These are phyloP conservation scores for Magnaporthales sp. DNA, from an alignment of 2,329 filamentous ascomycete species.

Conservation along the genomic window DNA sequence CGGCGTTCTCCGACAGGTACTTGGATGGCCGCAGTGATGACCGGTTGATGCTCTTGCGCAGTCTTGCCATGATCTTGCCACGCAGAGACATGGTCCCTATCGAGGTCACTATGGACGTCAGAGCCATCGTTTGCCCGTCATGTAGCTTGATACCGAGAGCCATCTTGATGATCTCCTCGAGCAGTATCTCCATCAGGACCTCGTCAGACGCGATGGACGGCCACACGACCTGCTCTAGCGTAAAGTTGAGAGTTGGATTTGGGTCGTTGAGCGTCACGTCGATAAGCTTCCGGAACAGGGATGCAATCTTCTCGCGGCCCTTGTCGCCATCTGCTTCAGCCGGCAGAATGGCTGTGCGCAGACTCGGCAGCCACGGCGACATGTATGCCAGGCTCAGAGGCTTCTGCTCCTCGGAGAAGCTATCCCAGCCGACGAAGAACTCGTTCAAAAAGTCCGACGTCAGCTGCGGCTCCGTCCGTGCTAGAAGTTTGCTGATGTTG, in stretches of 20 bases:
- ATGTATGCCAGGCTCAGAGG: conserved; percentile 60
- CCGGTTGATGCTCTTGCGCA: conserved; percentile 59
- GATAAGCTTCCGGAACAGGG: conserved; percentile 57
- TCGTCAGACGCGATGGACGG: conserved; percentile 57
- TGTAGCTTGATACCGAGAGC: conserved; percentile 48
- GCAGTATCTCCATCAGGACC: conserved; percentile 54
- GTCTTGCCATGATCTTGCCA: conserved; percentile 55
- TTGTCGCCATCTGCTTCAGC: conserved; percentile 56
- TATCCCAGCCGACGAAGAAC: conserved; percentile 66
- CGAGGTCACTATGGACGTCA: conserved; percentile 54
- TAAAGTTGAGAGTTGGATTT: conserved; percentile 37
- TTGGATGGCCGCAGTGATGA: conserved; percentile 60
- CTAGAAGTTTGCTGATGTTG: conserved; percentile 55
- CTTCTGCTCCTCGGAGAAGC: conserved; percentile 58
- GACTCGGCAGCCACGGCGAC: conserved; percentile 57
- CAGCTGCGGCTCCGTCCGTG: conserved; percentile 54
- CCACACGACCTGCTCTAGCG: conserved; percentile 59
- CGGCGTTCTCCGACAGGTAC: conserved; percentile 55
- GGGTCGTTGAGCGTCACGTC: conserved; percentile 55
- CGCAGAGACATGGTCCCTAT: conserved; percentile 58
- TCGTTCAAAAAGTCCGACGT: conserved; percentile 64
- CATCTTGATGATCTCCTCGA: conserved; percentile 59
- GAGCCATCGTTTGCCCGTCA: conserved; percentile 49
- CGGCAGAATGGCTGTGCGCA: conserved; percentile 50
- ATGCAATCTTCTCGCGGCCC: conserved; percentile 54